A percentile compares a stretch with the other conserved stretches of the same genome.
phyloP scores from a whole-genome alignment of 768 basidiomycete genomes.

The Amanita thiersii region DNA sequence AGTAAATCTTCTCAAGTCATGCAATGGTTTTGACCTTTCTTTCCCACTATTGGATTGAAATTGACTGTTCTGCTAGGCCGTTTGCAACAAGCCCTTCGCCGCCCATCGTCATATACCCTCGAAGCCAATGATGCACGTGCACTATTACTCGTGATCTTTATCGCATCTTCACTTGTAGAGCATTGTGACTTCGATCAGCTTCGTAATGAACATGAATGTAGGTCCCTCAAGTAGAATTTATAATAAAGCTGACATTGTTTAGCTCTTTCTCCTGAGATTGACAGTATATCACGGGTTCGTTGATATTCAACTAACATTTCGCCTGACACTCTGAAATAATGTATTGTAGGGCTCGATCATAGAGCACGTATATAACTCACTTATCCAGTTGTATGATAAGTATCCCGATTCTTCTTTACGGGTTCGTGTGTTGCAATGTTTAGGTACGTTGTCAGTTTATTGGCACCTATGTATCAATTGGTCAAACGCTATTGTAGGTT shows the following conservation, averaged over 20 bases:
- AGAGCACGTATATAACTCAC: slow-evolving; percentile 73
- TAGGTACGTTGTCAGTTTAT: slow-evolving; percentile 50
- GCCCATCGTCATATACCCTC: slow-evolving; percentile 31
- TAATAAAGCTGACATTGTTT: slow-evolving; percentile 2
- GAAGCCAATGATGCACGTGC: slow-evolving; percentile 41
- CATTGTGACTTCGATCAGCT: slow-evolving; percentile 83
- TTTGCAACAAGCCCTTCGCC: slow-evolving; percentile 47
- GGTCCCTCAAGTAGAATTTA: slow-evolving; percentile 14
- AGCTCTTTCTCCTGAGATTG: slow-evolving; percentile 53
- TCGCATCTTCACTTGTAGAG: slow-evolving; percentile 80
- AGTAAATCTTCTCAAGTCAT: slow-evolving; percentile 76
- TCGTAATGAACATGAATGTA: slow-evolving; percentile 52
- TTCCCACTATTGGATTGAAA: neutral
- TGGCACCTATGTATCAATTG: neutral
- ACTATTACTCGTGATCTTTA: slow-evolving; percentile 69
- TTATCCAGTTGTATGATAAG: slow-evolving; percentile 68
- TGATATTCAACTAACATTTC: neutral
- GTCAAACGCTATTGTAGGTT: slow-evolving; percentile 41
- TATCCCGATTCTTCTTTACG: slow-evolving; percentile 50
- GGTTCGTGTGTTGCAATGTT: slow-evolving; percentile 73
- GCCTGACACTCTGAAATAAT: neutral
- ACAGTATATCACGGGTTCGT: slow-evolving; percentile 47
- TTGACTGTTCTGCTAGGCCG: slow-evolving; percentile 35
- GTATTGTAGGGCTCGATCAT: slow-evolving; percentile 56
- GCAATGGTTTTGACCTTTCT: slow-evolving; percentile 50